phyloP scores from a whole-genome alignment of 192 early-diverging fungal species.

The Phycomyces blakesleeanus region DNA sequence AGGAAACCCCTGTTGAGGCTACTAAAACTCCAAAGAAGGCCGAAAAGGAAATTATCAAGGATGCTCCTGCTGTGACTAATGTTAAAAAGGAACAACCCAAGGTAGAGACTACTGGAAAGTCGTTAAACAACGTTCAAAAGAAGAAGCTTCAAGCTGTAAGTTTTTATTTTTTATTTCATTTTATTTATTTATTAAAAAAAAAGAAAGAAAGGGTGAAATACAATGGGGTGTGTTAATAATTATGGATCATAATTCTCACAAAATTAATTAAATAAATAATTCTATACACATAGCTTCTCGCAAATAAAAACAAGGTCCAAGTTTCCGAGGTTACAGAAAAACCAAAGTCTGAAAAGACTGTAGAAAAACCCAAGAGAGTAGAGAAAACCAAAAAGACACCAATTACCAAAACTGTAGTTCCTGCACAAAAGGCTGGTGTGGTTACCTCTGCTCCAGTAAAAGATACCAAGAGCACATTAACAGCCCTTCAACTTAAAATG shows the following conservation, averaged over 20 bases:
- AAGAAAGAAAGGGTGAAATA: too few species aligned
- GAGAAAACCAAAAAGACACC: not conserved
- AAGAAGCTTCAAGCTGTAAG: constrained; percentile 26
- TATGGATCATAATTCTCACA: not conserved
- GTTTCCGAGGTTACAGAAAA: not conserved
- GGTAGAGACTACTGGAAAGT: not conserved
- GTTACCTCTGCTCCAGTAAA: not conserved
- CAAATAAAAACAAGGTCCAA: not conserved
- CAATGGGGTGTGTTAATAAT: not conserved
- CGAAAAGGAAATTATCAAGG: not conserved
- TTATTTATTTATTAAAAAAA: too few species aligned
- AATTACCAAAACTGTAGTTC: not conserved
- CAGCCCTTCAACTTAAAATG: constrained; percentile 36
- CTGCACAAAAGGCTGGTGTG: not conserved
- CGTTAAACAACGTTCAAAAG: constrained; percentile 21
- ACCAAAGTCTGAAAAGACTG: not conserved
- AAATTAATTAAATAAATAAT: not conserved
- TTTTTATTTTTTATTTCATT: not conserved
- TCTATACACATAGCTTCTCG: not conserved
- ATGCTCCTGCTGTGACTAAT: not conserved
- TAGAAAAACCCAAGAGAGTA: not conserved
- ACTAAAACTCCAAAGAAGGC: too few species aligned
- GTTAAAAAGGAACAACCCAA: constrained; percentile 3
- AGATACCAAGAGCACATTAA: constrained; percentile 11
- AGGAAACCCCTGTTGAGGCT: not conserved